A percentile compares a stretch with the other conserved stretches of the same genome.
These are phyloP conservation scores for Helicocarpus griseus DNA, from an alignment of 2,329 filamentous ascomycete species.

Conservation along the genomic window DNA sequence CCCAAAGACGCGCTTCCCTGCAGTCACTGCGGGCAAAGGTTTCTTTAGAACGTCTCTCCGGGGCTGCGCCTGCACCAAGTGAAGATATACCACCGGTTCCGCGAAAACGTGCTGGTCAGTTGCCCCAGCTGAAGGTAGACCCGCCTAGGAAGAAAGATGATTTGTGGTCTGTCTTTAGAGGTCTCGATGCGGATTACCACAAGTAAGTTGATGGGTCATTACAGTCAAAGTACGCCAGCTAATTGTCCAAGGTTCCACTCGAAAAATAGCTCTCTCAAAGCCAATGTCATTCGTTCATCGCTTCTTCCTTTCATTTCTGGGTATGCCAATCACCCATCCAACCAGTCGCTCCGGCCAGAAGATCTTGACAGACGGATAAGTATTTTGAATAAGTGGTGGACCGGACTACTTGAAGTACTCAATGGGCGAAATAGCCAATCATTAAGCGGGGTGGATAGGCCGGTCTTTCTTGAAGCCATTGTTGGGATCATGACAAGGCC, in stretches of 20 bases:
- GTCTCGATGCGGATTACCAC: slow-evolving; percentile 58
- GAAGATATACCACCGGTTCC: slow-evolving; percentile 41
- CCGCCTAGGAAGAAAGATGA: slow-evolving; percentile 55
- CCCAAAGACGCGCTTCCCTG: slow-evolving; percentile 31
- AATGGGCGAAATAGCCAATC: slow-evolving; percentile 65
- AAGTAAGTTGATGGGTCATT: slow-evolving; percentile 39
- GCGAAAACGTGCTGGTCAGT: slow-evolving; percentile 28
- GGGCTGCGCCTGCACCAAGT: slow-evolving; percentile 33
- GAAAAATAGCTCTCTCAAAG: slow-evolving; percentile 65
- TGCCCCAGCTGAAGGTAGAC: slow-evolving; percentile 18
- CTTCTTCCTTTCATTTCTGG: slow-evolving; percentile 69
- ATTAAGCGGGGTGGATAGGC: slow-evolving; percentile 74
- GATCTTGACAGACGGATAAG: slow-evolving; percentile 71
- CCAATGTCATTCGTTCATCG: slow-evolving; percentile 60
- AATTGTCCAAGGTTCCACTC: slow-evolving; percentile 49
- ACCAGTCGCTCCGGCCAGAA: slow-evolving; percentile 56
- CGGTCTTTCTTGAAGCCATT: slow-evolving; percentile 67
- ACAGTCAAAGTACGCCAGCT: slow-evolving; percentile 4
- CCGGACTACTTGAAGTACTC: slow-evolving; percentile 67
- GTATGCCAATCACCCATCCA: slow-evolving; percentile 59
- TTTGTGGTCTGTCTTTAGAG: slow-evolving; percentile 57
- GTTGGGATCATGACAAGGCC: slow-evolving; percentile 77
- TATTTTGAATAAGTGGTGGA: slow-evolving; percentile 89
- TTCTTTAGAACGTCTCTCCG: slow-evolving; percentile 39
- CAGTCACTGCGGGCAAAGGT: slow-evolving; percentile 30